Conservation (phyloP, 1,284 basidiomycete genomes). For the Malassezia cuniculi region DNA sequence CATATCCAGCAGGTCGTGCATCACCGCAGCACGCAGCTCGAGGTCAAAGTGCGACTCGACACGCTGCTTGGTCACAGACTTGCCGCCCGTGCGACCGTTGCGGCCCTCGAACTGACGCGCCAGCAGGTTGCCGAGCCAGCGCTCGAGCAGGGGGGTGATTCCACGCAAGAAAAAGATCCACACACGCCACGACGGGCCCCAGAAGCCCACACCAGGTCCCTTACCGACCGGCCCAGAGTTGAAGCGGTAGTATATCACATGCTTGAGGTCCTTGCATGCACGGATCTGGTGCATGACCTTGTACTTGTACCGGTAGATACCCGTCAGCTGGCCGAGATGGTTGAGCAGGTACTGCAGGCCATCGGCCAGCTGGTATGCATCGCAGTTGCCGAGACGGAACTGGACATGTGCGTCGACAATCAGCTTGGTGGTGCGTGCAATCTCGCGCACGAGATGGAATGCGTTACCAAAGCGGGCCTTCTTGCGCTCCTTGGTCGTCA, state of each 20-base stretch:
- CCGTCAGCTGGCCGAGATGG: constrained; percentile 92
- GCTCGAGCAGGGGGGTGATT: constrained; percentile 88
- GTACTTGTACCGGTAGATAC: constrained; percentile 98
- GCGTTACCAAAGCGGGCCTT: constrained; percentile 99
- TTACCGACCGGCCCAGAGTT: constrained; percentile 99
- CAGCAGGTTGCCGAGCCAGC: constrained; percentile 94
- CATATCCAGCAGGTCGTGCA: constrained; percentile 82
- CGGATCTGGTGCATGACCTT: constrained; percentile 99
- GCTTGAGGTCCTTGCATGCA: constrained; percentile 94
- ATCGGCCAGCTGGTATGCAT: constrained; percentile 97
- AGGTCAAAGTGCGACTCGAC: constrained; percentile 98
- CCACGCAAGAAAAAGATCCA: constrained; percentile 99
- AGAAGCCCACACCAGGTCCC: constrained; percentile 97
- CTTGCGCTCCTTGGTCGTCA: constrained; percentile 98
- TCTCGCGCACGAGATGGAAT: constrained; percentile 92
- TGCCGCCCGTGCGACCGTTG: constrained; percentile 69
- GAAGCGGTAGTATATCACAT: constrained; percentile 72
- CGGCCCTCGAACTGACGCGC: constrained; percentile 93
- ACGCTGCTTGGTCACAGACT: constrained; percentile 93
- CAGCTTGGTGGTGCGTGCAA: constrained; percentile 89
- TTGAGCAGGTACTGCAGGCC: constrained; percentile 96
- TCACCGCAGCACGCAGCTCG: constrained; percentile 91
- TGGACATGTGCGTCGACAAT: constrained; percentile 98
- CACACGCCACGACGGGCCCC: constrained; percentile 98
- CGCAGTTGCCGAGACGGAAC: constrained; percentile 93